Evolutionary conservation across 2,329 filamentous ascomycete genomes (phyloP).

Genomic region (Fusarium coicis): DNA sequence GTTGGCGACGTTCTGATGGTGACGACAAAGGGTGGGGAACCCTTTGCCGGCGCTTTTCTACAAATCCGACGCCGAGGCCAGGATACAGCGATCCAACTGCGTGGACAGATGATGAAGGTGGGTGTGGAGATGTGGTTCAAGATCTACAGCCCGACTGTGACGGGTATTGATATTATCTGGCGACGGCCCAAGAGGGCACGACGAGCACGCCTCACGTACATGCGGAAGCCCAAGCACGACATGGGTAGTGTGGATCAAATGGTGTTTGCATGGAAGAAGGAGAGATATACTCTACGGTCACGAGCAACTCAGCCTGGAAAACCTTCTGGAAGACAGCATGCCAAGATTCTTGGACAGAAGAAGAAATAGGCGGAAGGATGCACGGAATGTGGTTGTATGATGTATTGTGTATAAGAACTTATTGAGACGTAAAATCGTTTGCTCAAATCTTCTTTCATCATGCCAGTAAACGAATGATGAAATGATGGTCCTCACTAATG

Average conservation of each 20-base stretch:
- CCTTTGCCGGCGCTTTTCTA: constrained; percentile 89
- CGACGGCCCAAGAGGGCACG: constrained; percentile 84
- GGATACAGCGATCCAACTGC: constrained; percentile 87
- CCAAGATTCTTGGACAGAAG: constrained; percentile 31
- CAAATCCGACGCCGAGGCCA: constrained; percentile 88
- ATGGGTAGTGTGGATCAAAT: constrained; percentile 85
- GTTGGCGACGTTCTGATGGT: constrained; percentile 93
- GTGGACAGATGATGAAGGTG: constrained; percentile 86
- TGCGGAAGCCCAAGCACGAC: constrained; percentile 89
- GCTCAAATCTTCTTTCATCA: neutral
- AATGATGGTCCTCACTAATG: neutral
- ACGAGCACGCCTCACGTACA: constrained; percentile 88
- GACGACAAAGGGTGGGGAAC: constrained; percentile 81
- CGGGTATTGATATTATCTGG: constrained; percentile 94
- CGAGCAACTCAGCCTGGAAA: constrained; percentile 46
- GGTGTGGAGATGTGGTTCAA: constrained; percentile 99
- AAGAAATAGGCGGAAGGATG: constrained; percentile 22
- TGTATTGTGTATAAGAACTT: constrained; percentile 42
- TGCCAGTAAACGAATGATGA: neutral
- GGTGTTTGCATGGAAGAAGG: constrained; percentile 66
- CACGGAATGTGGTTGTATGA: constrained; percentile 43
- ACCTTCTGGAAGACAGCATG: constrained; percentile 21
- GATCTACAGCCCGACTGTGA: constrained; percentile 88
- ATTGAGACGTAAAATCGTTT: constrained; percentile 31
- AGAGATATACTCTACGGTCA: constrained; percentile 54